phyloP scores from a whole-genome alignment of 192 early-diverging fungal genomes.

The Jimgerdemannia lactiflua region DNA sequence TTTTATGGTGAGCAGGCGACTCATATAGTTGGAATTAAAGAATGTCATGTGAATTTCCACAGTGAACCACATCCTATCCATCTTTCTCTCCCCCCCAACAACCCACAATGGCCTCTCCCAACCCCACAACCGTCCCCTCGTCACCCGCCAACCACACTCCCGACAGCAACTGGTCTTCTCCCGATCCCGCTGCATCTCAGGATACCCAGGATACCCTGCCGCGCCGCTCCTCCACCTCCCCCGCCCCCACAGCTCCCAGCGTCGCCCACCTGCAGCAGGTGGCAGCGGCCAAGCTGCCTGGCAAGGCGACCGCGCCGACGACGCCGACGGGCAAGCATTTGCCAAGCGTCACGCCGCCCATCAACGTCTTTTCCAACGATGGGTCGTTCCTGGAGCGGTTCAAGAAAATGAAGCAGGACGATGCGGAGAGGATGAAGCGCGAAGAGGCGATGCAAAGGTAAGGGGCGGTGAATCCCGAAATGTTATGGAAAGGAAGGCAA shows the following conservation, averaged over 20 bases:
- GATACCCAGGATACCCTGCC: not conserved
- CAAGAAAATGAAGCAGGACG: slow-evolving; percentile 28
- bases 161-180: too few species aligned
- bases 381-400: slow-evolving; percentile 25
- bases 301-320: not conserved
- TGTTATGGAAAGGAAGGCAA: not conserved
- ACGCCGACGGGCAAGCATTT: slow-evolving; percentile 10
- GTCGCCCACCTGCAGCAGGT: not conserved
- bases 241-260: not conserved
- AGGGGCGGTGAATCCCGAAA: not conserved
- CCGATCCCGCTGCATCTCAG: not conserved
- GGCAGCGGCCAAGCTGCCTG: not conserved
- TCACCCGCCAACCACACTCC: not conserved
- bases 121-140: not conserved
- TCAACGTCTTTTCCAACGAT: slow-evolving; percentile 31
- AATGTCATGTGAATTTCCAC: too few species aligned
- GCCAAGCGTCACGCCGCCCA: slow-evolving; percentile 22
- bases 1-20: too few species aligned
- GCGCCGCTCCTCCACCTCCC: not conserved
- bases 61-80: not conserved
- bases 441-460: slow-evolving; percentile 25
- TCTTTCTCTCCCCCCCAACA: too few species aligned
- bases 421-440: slow-evolving; percentile 22
- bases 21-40: too few species aligned
- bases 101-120: not conserved